A percentile compares a stretch with the other conserved stretches of the same genome.
Conservation (phyloP, 805 yeast species). For the Cyberlindnera lachancei region DNA sequence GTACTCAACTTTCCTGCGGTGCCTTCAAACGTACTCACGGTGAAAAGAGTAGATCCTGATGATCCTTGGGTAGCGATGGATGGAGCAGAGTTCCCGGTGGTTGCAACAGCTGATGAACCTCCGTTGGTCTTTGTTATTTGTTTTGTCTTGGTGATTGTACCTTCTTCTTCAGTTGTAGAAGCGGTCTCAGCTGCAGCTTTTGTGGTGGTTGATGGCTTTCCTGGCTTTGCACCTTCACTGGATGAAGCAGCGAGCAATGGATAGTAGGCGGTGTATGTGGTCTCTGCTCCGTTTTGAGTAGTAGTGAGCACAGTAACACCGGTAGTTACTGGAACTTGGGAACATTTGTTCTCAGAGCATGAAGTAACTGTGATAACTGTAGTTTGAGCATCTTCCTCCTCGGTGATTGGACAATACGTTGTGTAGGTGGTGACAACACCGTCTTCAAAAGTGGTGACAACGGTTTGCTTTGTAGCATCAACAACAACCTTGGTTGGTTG, state of each 20-base stretch:
- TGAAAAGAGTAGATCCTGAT: too few relatives aligned
- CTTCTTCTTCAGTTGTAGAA: too few relatives aligned
- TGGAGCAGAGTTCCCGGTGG: too few relatives aligned
- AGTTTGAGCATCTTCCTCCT: not conserved
- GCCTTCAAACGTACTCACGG: too few relatives aligned
- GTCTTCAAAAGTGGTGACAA: constrained; percentile 4
- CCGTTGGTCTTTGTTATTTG: too few relatives aligned
- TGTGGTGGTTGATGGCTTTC: too few relatives aligned
- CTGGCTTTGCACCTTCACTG: too few relatives aligned
- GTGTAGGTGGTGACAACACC: constrained; percentile 6
- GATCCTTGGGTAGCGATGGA: too few relatives aligned
- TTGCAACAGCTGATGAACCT: too few relatives aligned
- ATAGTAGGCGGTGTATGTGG: constrained; percentile 27
- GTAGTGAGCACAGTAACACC: constrained; percentile 10
- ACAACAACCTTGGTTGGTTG: constrained; percentile 5
- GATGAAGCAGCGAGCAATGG: constrained; percentile 7
- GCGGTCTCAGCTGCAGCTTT: too few relatives aligned
- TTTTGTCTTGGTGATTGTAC: too few relatives aligned
- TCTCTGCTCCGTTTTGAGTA: constrained; percentile 3
- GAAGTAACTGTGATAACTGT: constrained; percentile 8
- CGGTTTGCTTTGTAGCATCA: constrained; percentile 1
- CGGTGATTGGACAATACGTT: constrained; percentile 1
- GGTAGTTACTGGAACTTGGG: constrained; percentile 10
- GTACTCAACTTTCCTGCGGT: too few relatives aligned
- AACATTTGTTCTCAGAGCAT: constrained; percentile 8